Evolutionary conservation across 2,329 filamentous ascomycete genomes (phyloP), one percentile per base, ranked within the genome.

Genomic region (Beauveria caledonica): DNA sequence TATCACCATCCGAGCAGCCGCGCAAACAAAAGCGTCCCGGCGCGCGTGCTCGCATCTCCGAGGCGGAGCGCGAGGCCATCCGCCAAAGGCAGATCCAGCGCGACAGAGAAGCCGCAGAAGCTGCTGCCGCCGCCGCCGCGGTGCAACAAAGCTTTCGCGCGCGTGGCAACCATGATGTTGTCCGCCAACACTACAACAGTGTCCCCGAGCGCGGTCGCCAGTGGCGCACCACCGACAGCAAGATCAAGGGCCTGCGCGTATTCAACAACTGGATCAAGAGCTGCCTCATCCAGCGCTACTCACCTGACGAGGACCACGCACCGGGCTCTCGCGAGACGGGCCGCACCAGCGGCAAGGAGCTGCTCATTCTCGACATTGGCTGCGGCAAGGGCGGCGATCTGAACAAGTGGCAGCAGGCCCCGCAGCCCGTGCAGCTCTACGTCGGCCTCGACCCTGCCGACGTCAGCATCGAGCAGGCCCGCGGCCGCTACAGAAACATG

Each of bases 201-300:
- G 93, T 97, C 0, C 93, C 93, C 0, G 89, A 99, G 77, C 85
- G 92, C 33, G 94, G 94, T 13, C 86, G 93, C 58, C 92, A 97
- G 69, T 99, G 94, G 93, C 86, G 94, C 54, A 91, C 89, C 71
- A 96, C 91, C 7, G 92, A 96, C 69, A 96, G 90, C 73, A 88
- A 90, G 68, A 99, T 99, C 78, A 96, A 95, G 76, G 94, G 94
- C 0, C 78, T 99, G 58, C 86, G 94, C 58, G 90, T 89, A 66
- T 94, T 96, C 79, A 99, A 99, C 77, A 99, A 99, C 74, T 99
- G 94, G 94, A 84, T 99, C 76, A 99, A 99, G 80, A 96, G 91
- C 70, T 93, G 90, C 54, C 85, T 97, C 66, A 97, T 99, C 66
- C 92, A 97, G 71, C 97, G 96, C 72, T 97, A 97, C 76, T 91